Base-by-base conservation (phyloP, 2,329 filamentous ascomycete genomes). In the Trichoderma sp. region DNA sequence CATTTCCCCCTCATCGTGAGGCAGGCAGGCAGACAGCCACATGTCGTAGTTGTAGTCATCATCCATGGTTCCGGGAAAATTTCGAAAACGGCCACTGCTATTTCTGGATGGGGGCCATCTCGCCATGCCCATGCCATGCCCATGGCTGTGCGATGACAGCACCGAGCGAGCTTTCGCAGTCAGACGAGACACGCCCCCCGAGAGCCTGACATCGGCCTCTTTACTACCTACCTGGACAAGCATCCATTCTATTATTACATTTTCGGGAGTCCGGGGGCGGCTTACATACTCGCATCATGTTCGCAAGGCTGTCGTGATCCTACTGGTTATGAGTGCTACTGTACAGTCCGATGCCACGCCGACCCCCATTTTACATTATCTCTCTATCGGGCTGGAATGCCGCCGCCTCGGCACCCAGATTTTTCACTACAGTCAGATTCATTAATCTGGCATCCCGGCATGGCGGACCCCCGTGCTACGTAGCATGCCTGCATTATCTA, bases 371-470 rank as follows among this genome's bases (percentile, higher is more conserved):
- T 24, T 33, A 35, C 65, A 33, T 45, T 50, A 45, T 45, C 59
- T 35, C 21, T 41, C 18, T 29, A 24, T 67, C 65, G 53, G 67
- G 50, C 67, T 63, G 5, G 68, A 14, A 71, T 71, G 59, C 59
- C 41, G 45, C 65, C 41, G 45, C 63, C 63, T 50, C 65, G 45
- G 38, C 65, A 33, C 65, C 21, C 65, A 56, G 68, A 62, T 63
- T 71, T 63, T 45, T 45, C 18, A 8, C 3, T 38, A 50, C 68
- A 50, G 68, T 71, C 68, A 63, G 68, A 63, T 45, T 71, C 68
- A 71, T 71, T 63, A 71, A 71, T 71, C 68, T 63, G 68, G 68
- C 68, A 71, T 71, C 68, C 68, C 68, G 60, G 68, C 68, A 71
- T 60, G 35, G 35, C 68, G 68, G 68, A 21, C 35, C 59, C 68